Evolutionary conservation across 2,329 filamentous ascomycete genomes (phyloP), one percentile per base, ranked within the genome.

Genomic region (Aspergillus melleus): DNA sequence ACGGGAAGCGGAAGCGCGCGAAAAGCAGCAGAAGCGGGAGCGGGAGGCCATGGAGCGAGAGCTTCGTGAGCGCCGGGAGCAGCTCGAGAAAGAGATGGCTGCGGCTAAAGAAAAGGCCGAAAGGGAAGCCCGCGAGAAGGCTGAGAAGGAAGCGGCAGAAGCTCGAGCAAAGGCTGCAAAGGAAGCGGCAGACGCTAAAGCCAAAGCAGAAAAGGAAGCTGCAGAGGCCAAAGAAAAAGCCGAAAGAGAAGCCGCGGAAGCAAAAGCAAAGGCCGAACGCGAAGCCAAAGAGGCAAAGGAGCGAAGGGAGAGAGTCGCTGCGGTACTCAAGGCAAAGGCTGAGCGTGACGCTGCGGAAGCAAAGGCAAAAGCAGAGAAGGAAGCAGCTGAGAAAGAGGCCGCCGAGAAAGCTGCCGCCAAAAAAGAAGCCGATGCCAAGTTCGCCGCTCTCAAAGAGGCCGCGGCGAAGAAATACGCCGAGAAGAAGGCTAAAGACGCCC

Each of bases 341-440:
- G 64, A 63, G 50, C 55, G 49, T 19, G 66, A 72, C 47, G 72
- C 69, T 20, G 72, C 69, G 20, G 74, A 73, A 54, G 71, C 71
- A 20, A 74, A 74, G 59, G 72, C 71, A 24, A 72, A 67, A 47
- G 72, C 72, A 3, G 72, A 72, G 24, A 75, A 73, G 56, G 69
- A 74, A 42, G 72, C 73, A 90, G 70, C 72, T 2, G 90, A 95
- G 70, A 91, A 96, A 78, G 94, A 95, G 77, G 77, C 73, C 2
- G 72, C 72, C 8, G 70, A 70, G 53, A 75, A 75, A 59, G 74
- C 69, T 1, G 68, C 70, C 8, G 74, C 74, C 12, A 74, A 76
- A 56, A 73, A 72, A 39, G 73, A 76, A 53, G 72, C 71, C n/a
- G 74, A 74, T 64, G 74, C 72, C 49, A 75, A 71, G 46, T 77